Base-by-base conservation (phyloP, 768 basidiomycete species). In the Lactifluus rugatus region DNA sequence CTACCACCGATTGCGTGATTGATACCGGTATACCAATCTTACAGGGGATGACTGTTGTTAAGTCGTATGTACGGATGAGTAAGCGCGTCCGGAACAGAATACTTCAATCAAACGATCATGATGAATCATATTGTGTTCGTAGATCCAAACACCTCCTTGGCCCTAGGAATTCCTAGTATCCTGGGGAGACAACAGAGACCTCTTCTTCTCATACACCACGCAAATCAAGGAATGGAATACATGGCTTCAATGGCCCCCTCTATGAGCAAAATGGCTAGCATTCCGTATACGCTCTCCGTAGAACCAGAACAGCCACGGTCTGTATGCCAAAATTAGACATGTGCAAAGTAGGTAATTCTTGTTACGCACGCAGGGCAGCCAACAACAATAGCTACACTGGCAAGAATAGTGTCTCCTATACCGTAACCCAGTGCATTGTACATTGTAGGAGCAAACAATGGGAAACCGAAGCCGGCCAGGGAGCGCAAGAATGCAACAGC, bases 401-500 rank as follows among this genome's bases (percentile, higher is more conserved):
- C 86, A 6, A 90, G 74, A 3, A 89, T 73, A 0, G 86, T 84
- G 61, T 82, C 70, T 8, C 84, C 85, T 59, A 82, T 84, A 0
- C 87, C 88, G 56, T 83, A 85, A 3, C 86, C 88, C 0, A 89
- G 72, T 14, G 73, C 71, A 1, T 72, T 68, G 69, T 79, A 89
- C 81, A 89, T 85, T 37, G 77, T 72, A 19, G 84, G 81, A 3
- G 82, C 85, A 63, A 90, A 90, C n/a, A 90, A 70, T 2, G 88
- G 89, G 66, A 91, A 89, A 1, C 77, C 81, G 53, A 87, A 89
- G 0, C 88, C 88, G 1, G 81, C 79, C 0, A 87, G 54, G 0
- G 83, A 81, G 25, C 88, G 81, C 14, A 88, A 67, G 66, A 70
- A 84, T 0, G 82, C 71, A 19, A 81, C 80, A 0, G 85, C 84